phyloP scores from a whole-genome alignment of 768 basidiomycete genomes.

The Lyophyllum decastes region DNA sequence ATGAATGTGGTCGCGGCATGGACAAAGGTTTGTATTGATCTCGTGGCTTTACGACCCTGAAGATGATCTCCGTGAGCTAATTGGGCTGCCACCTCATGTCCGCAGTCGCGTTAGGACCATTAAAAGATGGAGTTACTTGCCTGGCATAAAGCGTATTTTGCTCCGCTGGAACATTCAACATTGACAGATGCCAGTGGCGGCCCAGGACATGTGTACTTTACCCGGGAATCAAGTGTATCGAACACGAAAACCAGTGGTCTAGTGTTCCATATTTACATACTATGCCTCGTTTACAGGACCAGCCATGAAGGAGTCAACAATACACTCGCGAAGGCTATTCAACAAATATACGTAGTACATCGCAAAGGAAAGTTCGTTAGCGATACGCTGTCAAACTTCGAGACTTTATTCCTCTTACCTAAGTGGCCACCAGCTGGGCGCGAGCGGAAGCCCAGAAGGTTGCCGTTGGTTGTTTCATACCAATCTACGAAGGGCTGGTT shows the following conservation, averaged over 20 bases:
- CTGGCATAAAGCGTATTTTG: neutral
- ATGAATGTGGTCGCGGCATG: neutral
- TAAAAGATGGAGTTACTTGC: neutral
- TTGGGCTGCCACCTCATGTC: neutral
- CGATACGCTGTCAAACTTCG: neutral
- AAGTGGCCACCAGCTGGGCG: constrained; percentile 58
- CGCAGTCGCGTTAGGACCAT: neutral
- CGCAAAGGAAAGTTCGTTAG: neutral
- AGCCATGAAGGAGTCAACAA: neutral
- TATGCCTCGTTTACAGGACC: neutral
- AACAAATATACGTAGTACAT: neutral
- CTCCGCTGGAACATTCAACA: neutral
- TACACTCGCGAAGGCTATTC: neutral
- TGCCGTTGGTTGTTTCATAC: constrained; percentile 56
- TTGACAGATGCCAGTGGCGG: neutral
- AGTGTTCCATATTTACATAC: neutral
- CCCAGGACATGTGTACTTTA: neutral
- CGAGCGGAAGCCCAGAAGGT: constrained; percentile 50
- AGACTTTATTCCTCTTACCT: constrained; percentile 27
- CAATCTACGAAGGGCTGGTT: constrained; percentile 45
- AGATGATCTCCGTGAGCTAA: neutral
- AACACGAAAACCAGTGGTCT: neutral
- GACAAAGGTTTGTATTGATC: neutral
- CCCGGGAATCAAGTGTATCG: neutral
- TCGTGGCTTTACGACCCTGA: neutral